Conservation (phyloP, 441 rosid genomes). For the Mallotus repandus region DNA sequence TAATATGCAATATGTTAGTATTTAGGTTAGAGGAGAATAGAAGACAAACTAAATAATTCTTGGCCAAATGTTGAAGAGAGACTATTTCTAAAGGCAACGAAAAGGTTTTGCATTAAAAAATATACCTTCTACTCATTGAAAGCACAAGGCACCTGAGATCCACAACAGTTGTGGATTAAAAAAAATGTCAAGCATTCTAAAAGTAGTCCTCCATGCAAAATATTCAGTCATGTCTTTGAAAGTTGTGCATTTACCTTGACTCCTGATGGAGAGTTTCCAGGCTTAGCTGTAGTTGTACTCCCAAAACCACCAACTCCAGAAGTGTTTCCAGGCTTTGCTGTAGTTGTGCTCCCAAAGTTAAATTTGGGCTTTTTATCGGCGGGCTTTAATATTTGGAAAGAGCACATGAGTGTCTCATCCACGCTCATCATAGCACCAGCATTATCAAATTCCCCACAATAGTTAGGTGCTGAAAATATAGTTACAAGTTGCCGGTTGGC, state of each 20-base stretch:
- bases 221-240: constrained; percentile 2
- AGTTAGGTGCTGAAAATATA: constrained; percentile 72
- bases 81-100: too few relatives aligned
- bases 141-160: background rate
- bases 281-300: constrained; percentile 40
- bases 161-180: background rate
- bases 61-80: background rate
- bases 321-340: constrained; percentile 24
- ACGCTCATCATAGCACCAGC: constrained; percentile 88
- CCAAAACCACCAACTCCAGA: constrained; percentile 35
- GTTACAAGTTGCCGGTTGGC: constrained; percentile 70
- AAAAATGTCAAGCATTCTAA: background rate
- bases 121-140: background rate
- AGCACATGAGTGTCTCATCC: constrained; percentile 71
- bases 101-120: background rate
- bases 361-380: constrained; percentile 48
- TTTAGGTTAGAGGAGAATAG: background rate
- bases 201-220: background rate
- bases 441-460: constrained; percentile 77
- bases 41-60: background rate
- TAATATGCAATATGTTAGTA: background rate
- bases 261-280: constrained; percentile 51
- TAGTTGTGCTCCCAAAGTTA: constrained; percentile 29
- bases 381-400: constrained; percentile 72
- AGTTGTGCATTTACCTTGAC: constrained; percentile 41